Evolutionary conservation across 2,329 filamentous ascomycete genomes (phyloP), one percentile per base, ranked within the genome.

Genomic region (Curvularia sp.): DNA sequence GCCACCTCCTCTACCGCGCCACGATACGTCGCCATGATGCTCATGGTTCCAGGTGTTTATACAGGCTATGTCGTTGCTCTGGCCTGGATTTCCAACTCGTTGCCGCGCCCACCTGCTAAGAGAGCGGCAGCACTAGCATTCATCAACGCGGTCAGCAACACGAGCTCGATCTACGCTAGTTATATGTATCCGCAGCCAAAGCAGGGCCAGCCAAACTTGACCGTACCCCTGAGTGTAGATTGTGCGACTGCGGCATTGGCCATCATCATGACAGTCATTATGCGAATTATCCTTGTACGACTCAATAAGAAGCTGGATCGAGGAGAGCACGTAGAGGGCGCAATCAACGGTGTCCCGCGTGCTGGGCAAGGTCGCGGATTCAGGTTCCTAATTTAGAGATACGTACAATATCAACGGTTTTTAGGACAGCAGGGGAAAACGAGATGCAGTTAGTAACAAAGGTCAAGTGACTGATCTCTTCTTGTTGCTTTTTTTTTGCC

Each of bases 91-190:
- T 87, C 84, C 46, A 91, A 90, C 71, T 89, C 87, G 1, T 82
- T 94, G 50, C 90, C 90, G 0, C 85, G 90, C 5, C 91, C 91
- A 3, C 89, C 90, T 0, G 87, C 90, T 2, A 93, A 93, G 79
- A 84, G 89, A 59, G 87, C 87, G 2, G 86, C 89, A 0, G 89
- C 89, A 0, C 74, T 94, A 5, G 91, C 90, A 1, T 87, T 89
- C 60, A 91, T 93, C 76, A 94, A 94, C 70, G 87, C 88, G 2
- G 81, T 91, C 9, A 86, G 84, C 18, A 92, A 93, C 72, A 81
- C 83, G 10, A 86, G 85, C 41, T 87, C 83, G 47, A 93, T 93
- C 63, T 93, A 89, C 69, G 86, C 87, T 0, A 83, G 81, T 55
- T 90, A 89, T 67, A 84, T 90, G 82, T 91, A 91, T 66, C 84